Evolutionary conservation across 305 asterid genomes (phyloP), one percentile per base, ranked within the genome.

Genomic region (Fraxinus baroniana): DNA sequence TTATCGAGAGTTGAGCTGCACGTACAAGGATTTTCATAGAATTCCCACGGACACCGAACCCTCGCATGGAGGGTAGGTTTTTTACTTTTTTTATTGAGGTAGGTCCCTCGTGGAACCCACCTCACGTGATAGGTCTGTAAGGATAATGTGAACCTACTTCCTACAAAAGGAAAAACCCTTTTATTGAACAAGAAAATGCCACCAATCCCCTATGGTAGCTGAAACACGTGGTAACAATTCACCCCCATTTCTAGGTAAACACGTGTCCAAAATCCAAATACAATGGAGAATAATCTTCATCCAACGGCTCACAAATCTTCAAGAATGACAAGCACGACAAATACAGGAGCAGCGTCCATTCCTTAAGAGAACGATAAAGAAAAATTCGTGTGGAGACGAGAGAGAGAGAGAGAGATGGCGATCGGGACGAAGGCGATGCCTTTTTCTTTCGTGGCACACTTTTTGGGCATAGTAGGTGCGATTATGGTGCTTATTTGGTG

Each of bases 401-500:
- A 62, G 75, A 6, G 33, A 82, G 79, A 62, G 9, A 44, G 9
- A 44, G 44, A 60, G 55, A 95, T 96, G 99, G 93, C 94, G 84
- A 81, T 92, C 0, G 92, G 89, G 60, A 84, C 87, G 79, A 96
- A 94, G 86, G 95, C 99, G 52, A 46, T 89, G 41, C 91, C 88
- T 4, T 82, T 92, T 18, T 91, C 97, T 4, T 87, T 82, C 44
- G 95, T 86, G 55, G 91, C 97, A 1, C 99, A 94, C 77, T 77
- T 91, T 77, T 84, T 96, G 44, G 99, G 85, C n/a, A 20, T 92
- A 18, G 86, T 85, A 2, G 94, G 86, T 9, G 87, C 92, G 41
- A 76, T 91, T 81, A 13, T 96, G 90, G 99, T 96, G 85, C 86
- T 96, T 2, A 78, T 90, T 81, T 96, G 99, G 99, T 49, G 52